Percentiles rank a stretch among this genome's conserved stretches.
These are phyloP conservation scores for Ganoderma sp. DNA, from an alignment of 1,284 basidiomycete genomes.

Conservation along the genomic window DNA sequence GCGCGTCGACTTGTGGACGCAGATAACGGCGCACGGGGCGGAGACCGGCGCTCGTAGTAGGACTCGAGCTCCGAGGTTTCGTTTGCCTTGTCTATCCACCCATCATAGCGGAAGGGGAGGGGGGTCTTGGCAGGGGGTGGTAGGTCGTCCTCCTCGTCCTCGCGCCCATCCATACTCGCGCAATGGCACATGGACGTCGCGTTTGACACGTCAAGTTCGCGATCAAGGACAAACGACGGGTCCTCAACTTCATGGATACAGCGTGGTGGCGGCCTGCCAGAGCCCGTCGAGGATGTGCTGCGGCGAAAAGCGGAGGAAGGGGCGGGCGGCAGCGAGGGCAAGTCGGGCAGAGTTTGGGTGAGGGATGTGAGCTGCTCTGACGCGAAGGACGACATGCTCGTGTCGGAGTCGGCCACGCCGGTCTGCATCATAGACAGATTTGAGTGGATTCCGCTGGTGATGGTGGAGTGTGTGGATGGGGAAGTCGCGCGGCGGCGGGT, in stretches of 20 bases:
- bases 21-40: slow-evolving; percentile 20
- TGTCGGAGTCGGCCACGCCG: slow-evolving; percentile 39
- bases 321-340: slow-evolving; percentile 24
- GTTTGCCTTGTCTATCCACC: slow-evolving; percentile 60
- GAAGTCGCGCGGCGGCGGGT: slow-evolving; percentile 33
- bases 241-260: slow-evolving; percentile 62
- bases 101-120: slow-evolving; percentile 52
- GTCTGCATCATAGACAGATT: slow-evolving; percentile 41
- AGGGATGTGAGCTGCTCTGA: slow-evolving; percentile 36
- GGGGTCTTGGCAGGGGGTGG: slow-evolving; percentile 22
- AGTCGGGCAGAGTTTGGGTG: slow-evolving; percentile 24
- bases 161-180: slow-evolving; percentile 17
- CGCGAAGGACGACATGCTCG: slow-evolving; percentile 45
- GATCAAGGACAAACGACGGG: slow-evolving; percentile 42
- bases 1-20: slow-evolving; percentile 17
- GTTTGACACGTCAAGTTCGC: slow-evolving; percentile 14
- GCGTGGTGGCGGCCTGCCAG: slow-evolving; percentile 31
- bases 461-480: slow-evolving; percentile 46
- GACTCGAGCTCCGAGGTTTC: slow-evolving; percentile 53
- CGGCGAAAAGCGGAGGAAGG: slow-evolving; percentile 1
- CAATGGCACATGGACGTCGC: slow-evolving; percentile 23
- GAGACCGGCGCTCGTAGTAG: slow-evolving; percentile 45
- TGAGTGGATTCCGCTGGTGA: slow-evolving; percentile 42
- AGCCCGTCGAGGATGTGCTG: slow-evolving; percentile 14
- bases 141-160: slow-evolving; percentile 19